Base-by-base conservation (phyloP, 768 basidiomycete genomes). In the Tylopilus rubrobrunneus region DNA sequence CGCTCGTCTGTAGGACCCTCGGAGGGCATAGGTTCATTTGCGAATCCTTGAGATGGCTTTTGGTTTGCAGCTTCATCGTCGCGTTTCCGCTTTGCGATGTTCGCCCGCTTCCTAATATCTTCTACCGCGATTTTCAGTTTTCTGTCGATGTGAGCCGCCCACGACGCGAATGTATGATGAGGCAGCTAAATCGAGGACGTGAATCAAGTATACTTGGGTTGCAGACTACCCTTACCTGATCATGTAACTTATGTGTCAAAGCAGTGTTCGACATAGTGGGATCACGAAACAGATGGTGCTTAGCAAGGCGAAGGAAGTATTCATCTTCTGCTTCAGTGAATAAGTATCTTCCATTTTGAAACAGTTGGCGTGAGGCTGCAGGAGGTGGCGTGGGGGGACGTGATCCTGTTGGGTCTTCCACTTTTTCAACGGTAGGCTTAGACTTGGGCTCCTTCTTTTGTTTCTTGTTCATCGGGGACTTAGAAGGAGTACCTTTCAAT, bases 281-380 rank as follows among this genome's bases (percentile, higher is more conserved):
- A 61, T 87, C 79, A 21, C 75, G 71, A 46, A 72, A 70, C 28
- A 83, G 65, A 19, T 83, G 67, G 17, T 80, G 52, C 51, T 73
- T 72, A 1, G 74, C 69, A 63, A 84, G 82, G 21, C 57, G 59
- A 34, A 71, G 52, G 31, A 73, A 71, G 56, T 81, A 86, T 25
- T 79, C 73, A 12, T 71, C 65, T 55, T 89, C 87, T 14, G 66
- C 71, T 23, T 72, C 62, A 5, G 85, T 76, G 62, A 79, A 88
- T 15, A 66, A 59, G 56, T 74, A 81, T 25, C 59, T 73, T 17
- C 69, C 69, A 46, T 51, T 66, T 29, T 45, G 58, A 53, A 66
- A 49, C 44, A 62, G 15, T 21, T 53, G 52, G 27, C 74, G 72
- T 25, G 67, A 67, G 48, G 65, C 53, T 45, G 61, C 66, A 8